Evolutionary conservation across 306 rosid genomes (phyloP).

Genomic region (Trifolium repens): DNA sequence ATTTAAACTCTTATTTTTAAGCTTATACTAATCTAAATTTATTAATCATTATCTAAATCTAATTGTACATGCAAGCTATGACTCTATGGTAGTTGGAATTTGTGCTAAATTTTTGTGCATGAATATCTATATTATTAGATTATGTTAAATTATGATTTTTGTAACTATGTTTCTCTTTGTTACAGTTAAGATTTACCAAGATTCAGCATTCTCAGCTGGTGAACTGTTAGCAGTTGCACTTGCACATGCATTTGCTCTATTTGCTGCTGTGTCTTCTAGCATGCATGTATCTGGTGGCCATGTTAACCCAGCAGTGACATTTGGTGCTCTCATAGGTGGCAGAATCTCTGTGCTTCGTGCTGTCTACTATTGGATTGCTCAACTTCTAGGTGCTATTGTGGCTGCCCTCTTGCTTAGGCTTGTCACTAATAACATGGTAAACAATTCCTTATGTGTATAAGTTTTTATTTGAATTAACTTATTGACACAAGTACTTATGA

Average conservation of each 20-base stretch:
- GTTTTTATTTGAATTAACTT: not conserved
- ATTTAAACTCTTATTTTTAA: no score
- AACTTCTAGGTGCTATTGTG: constrained; percentile 74
- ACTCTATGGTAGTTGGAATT: no score
- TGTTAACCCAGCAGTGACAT: constrained; percentile 90
- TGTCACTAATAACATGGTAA: constrained; percentile 84
- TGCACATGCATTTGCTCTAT: constrained; percentile 77
- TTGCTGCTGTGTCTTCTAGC: constrained; percentile 76
- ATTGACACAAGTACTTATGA: no score
- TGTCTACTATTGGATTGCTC: constrained; percentile 86
- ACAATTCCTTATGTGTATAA: not conserved
- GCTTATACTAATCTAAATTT: no score
- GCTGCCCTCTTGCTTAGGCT: constrained; percentile 85
- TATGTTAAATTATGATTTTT: not conserved
- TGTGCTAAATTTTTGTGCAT: not conserved
- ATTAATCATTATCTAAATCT: no score
- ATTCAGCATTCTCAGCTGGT: constrained; percentile 56
- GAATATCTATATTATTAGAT: not conserved
- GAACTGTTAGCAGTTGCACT: constrained; percentile 64
- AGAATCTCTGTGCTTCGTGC: constrained; percentile 83
- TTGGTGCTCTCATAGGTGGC: constrained; percentile 85
- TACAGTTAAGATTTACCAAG: constrained; percentile 79
- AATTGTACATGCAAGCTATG: no score
- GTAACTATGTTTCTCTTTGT: constrained; percentile 12
- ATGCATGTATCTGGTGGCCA: constrained; percentile 89